Conservation (phyloP, 2,329 filamentous ascomycete genomes). For the Gaeumannomyces tritici region DNA sequence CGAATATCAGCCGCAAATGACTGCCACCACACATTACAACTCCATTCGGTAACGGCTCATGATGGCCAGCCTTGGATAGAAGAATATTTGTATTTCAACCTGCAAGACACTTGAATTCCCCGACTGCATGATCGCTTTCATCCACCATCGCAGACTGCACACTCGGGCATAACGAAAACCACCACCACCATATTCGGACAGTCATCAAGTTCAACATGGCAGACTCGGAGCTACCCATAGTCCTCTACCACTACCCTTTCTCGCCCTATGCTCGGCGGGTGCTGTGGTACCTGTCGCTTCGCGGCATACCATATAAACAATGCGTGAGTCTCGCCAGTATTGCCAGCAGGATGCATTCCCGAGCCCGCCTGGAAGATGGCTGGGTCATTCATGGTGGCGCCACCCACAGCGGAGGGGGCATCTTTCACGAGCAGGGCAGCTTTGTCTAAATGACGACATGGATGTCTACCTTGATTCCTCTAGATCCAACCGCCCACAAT, state of each 20-base stretch:
- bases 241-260: constrained; percentile 56
- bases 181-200: neutral
- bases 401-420: too few species aligned
- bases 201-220: constrained; percentile 3
- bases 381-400: neutral
- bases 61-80: too few species aligned
- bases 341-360: neutral
- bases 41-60: neutral
- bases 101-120: neutral
- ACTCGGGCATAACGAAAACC: neutral
- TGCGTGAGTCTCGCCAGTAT: constrained; percentile 42
- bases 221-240: constrained; percentile 25
- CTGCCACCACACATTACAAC: too few species aligned
- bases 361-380: too few species aligned
- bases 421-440: neutral
- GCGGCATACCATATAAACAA: constrained; percentile 56
- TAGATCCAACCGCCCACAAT: constrained; percentile 51
- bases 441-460: neutral
- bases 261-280: constrained; percentile 57
- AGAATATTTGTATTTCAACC: too few species aligned
- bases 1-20: neutral
- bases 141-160: neutral
- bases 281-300: constrained; percentile 58
- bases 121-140: neutral
- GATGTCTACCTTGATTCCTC: neutral